Evolutionary conservation across 208 protist species (phyloP).

Genomic region (Endotrypanum monterogeii): DNA sequence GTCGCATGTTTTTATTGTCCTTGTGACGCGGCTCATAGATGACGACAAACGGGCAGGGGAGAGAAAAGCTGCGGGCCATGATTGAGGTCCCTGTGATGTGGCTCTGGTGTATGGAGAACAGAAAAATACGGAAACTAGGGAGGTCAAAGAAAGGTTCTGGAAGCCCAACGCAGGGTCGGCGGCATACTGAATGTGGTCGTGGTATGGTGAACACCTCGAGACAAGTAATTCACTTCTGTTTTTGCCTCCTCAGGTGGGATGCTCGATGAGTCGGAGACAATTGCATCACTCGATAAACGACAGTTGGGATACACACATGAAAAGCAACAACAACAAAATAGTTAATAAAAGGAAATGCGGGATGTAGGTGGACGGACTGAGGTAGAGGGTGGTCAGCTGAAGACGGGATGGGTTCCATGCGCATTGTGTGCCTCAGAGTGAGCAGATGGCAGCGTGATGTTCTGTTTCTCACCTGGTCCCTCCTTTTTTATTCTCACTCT

Average conservation of each 20-base stretch:
- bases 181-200: background rate
- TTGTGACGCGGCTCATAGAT: background rate
- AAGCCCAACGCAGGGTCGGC: background rate
- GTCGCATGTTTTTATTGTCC: background rate
- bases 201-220: background rate
- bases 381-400: background rate
- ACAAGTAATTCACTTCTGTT: background rate
- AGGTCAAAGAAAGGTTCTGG: background rate
- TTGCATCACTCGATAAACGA: background rate
- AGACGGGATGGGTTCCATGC: no score
- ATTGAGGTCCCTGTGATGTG: background rate
- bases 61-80: background rate
- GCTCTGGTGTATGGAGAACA: background rate
- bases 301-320: background rate
- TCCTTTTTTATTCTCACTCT: background rate
- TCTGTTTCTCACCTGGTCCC: background rate
- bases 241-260: background rate
- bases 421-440: background rate
- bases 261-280: background rate
- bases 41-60: background rate
- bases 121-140: background rate
- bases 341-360: background rate
- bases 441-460: background rate
- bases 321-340: background rate
- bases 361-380: background rate